These are phyloP conservation scores for Turnera subulata DNA, from an alignment of 345 rosid species.

Conservation along the genomic window DNA sequence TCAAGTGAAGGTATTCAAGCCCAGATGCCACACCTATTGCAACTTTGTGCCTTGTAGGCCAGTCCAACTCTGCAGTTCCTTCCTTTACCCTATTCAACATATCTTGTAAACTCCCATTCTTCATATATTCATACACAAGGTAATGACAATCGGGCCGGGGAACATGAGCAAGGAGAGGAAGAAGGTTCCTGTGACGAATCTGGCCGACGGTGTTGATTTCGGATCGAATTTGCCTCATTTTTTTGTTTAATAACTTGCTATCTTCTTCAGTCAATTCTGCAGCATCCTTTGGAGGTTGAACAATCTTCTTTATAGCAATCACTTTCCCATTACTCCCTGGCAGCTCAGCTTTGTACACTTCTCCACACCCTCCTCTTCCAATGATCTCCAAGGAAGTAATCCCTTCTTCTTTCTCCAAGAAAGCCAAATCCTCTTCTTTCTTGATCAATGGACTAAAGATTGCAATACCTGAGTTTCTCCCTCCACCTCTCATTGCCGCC, in stretches of 20 bases:
- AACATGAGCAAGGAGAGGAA: constrained; percentile 74
- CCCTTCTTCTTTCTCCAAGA: constrained; percentile 71
- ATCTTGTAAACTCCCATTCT: constrained; percentile 89
- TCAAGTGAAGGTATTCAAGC: constrained; percentile 78
- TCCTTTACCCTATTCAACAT: constrained; percentile 32
- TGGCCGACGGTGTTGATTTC: constrained; percentile 81
- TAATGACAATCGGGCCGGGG: constrained; percentile 70
- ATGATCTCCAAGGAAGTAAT: constrained; percentile 47
- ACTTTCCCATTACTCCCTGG: constrained; percentile 64
- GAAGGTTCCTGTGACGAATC: constrained; percentile 77
- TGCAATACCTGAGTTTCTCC: constrained; percentile 46
- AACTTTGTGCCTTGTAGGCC: constrained; percentile 64
- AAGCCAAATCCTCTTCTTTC: constrained; percentile 70
- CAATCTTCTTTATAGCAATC: constrained; percentile 72
- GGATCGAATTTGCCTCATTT: constrained; percentile 76
- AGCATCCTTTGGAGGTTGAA: constrained; percentile 70
- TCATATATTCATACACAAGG: constrained; percentile 83
- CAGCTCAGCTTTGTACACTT: constrained; percentile 73
- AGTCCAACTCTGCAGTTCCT: constrained; percentile 55
- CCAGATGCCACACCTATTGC: constrained; percentile 81
- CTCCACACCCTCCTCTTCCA: constrained; percentile 92
- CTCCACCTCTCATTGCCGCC: constrained; percentile 44
- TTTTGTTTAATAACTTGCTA: constrained; percentile 49
- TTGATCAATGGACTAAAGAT: constrained; percentile 79
- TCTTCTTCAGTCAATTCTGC: constrained; percentile 67